Base-by-base conservation (phyloP, 805 yeast genomes). In the Ogataea degrootiae region DNA sequence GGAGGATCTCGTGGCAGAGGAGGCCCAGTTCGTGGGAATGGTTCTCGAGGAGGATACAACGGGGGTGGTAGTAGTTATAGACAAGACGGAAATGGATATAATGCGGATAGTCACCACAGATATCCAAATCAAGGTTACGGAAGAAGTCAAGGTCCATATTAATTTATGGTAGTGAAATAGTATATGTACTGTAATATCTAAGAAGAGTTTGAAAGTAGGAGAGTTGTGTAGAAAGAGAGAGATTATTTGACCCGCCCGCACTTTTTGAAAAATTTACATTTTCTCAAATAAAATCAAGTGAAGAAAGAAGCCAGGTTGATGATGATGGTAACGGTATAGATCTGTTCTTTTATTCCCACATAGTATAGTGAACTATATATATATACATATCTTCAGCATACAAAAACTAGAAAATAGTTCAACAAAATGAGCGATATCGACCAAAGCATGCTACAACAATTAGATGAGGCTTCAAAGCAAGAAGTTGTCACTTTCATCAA, bases 401-500 rank as follows among this genome's bases (percentile, higher is more conserved):
- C 3, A 37, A 11, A 36, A n/a, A 6, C 8, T 16, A 7, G 19
- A 36, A 14, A 36, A 17, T 36, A 15, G 8, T 8, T 5, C 16
- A 17, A 21, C 2, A 38, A 31, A 16, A 59, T 59, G 63, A 59
- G 62, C 42, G 60, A 61, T 37, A 39, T 63, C 16, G 66, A 63
- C 43, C 55, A 59, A n/a, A 49, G 55, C 26, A 45, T 60, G 6
- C 34, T 65, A 6, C 58, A 60, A 41, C 54, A 54, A 48, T 68
- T 83, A 33, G 95, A 88, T 61, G 92, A 84, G 34, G 49, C 74
- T 29, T 78, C 94, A 41, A 82, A 85, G 65, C 77, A 80, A 61
- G 96, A 89, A 53, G 80, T 90, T 43, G 73, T 82, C 58, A 74
- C 76, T 47, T 90, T 88, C 71, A 72, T 90, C 42, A 95, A 89